Base-by-base conservation (phyloP, 2,329 filamentous ascomycete genomes). In the Furcasterigmium sp. region DNA sequence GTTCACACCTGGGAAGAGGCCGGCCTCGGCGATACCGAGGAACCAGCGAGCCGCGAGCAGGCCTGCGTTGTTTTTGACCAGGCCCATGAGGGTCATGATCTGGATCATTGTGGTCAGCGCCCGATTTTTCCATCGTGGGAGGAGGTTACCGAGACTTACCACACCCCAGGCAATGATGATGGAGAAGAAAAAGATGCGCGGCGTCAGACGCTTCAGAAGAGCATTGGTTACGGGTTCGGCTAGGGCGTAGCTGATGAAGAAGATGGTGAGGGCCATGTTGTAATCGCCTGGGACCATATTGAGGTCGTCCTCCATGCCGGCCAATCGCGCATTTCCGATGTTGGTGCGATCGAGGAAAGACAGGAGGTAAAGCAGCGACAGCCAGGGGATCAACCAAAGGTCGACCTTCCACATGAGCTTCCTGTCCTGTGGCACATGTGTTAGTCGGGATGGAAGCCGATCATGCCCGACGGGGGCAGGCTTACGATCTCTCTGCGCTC, bases 201-300 rank as follows among this genome's bases (percentile, higher is more conserved):
- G 84, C 0, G 77, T 70, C 44, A 83, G 62, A 2, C 72, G 70
- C 59, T 86, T 86, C 35, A 87, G 73, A 11, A 87, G 59, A 26
- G 82, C 62, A 52, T 87, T 86, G 17, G 81, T 84, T 41, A 82
- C 52, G 0, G 75, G 74, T 56, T 85, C 82, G 46, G 81, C 82
- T 11, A 84, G 61, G 1, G 80, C 67, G 53, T 87, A 87, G 7
- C 80, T 82, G 43, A 87, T 70, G 65, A 87, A 87, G 67, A 87
- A 87, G 51, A 87, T 73, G n/a, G 60, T 63, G 8, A 79, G 67
- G 14, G 72, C 63, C 13, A 77, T 59, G 56, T 85, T 85, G 59
- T 84, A 87, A 55, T 83, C 69, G 17, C 69, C 67, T 69, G 35
- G 21, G 8, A 19, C 41, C 38, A 57, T 49, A 1, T 39, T 21